phyloP scores from a whole-genome alignment of 768 basidiomycete species.

The Boletus sp. region DNA sequence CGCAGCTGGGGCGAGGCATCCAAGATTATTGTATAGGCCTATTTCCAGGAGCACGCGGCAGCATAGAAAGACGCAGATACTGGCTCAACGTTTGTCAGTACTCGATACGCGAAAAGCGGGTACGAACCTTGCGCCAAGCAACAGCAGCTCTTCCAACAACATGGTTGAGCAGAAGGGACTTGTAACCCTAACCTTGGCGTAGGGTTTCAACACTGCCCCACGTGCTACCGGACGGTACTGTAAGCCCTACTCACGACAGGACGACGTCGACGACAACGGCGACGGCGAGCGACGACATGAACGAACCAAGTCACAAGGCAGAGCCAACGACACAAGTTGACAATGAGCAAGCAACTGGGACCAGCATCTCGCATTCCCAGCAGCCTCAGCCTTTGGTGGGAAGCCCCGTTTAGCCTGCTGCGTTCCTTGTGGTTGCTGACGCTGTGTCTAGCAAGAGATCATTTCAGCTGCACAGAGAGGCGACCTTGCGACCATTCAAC shows the following conservation, averaged over 20 bases:
- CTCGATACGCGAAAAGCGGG: neutral
- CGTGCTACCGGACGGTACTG: slow-evolving; percentile 7
- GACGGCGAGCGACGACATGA: slow-evolving; percentile 28
- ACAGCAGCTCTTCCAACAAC: slow-evolving; percentile 10
- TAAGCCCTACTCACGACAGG: neutral
- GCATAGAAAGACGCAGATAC: slow-evolving; percentile 51
- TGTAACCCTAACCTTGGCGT: slow-evolving; percentile 32
- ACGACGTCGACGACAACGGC: slow-evolving; percentile 15
- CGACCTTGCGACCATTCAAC: slow-evolving; percentile 61
- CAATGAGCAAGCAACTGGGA: slow-evolving; percentile 29
- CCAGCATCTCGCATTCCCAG: slow-evolving; percentile 25
- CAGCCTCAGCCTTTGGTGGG: slow-evolving; percentile 25
- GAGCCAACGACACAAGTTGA: slow-evolving; percentile 30
- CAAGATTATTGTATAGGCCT: slow-evolving; percentile 60
- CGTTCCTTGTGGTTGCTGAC: slow-evolving; percentile 2
- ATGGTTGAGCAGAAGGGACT: slow-evolving; percentile 5
- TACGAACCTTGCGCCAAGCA: slow-evolving; percentile 22
- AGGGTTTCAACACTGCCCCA: slow-evolving; percentile 26
- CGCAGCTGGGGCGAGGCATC: slow-evolving; percentile 40
- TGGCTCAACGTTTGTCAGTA: slow-evolving; percentile 23
- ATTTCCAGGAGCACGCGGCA: slow-evolving; percentile 60
- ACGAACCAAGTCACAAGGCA: slow-evolving; percentile 28
- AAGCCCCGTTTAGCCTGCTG: neutral
- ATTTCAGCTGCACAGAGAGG: slow-evolving; percentile 89
- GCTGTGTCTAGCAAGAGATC: slow-evolving; percentile 47